Evolutionary conservation across 768 basidiomycete species (phyloP).

Genomic region (Panaeolus cyanescens): DNA sequence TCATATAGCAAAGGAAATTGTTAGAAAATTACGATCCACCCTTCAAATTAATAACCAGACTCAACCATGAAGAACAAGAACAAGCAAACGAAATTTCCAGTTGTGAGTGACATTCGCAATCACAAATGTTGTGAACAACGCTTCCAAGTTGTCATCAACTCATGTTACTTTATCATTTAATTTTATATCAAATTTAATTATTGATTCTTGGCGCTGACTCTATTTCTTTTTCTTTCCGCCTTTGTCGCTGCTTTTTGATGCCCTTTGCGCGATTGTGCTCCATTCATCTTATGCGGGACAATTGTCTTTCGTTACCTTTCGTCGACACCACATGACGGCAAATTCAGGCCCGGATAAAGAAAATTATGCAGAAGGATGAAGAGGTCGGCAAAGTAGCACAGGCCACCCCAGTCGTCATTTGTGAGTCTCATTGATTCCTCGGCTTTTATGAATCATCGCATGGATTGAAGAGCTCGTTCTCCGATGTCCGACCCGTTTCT

Average conservation of each 20-base stretch:
- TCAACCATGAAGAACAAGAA: constrained; percentile 82
- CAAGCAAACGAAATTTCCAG: constrained; percentile 89
- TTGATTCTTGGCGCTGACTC: constrained; percentile 2
- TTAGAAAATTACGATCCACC: neutral
- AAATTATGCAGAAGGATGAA: constrained; percentile 99
- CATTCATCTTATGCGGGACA: neutral
- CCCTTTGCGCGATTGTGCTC: neutral
- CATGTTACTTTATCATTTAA: neutral
- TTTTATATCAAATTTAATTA: too few species aligned
- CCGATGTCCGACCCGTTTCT: neutral
- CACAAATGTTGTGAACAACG: too few species aligned
- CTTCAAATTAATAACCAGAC: neutral
- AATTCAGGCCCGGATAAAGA: constrained; percentile 91
- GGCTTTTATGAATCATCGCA: neutral
- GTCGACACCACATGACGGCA: neutral
- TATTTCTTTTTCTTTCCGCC: constrained; percentile 1
- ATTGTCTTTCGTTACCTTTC: neutral
- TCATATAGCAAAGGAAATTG: neutral
- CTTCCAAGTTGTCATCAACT: neutral
- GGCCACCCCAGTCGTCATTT: constrained; percentile 95
- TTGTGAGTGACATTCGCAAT: too few species aligned
- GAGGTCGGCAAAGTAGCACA: constrained; percentile 98
- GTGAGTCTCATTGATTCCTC: constrained; percentile 45
- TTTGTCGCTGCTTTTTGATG: constrained; percentile 1
- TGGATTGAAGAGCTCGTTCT: neutral